Evolutionary conservation across 331 rosid species (phyloP).

Genomic region (Acacia concinna): DNA sequence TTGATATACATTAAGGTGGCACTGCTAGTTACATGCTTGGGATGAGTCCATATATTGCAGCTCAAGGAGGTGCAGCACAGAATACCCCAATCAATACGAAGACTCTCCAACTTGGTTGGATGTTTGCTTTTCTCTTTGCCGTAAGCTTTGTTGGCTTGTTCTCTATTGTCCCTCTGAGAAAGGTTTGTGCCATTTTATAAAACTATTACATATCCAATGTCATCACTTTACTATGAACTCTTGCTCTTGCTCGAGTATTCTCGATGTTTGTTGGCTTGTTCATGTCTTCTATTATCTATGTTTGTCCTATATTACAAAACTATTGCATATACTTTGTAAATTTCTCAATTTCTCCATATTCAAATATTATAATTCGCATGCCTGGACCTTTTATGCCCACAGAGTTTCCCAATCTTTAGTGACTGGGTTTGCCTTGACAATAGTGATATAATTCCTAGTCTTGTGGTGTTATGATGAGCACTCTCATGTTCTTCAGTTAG

Average conservation of each 20-base stretch:
- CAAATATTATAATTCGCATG: no score
- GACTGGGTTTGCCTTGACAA: slow-evolving; percentile 58
- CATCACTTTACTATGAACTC: no score
- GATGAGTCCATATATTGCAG: slow-evolving; percentile 68
- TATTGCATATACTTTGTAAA: no score
- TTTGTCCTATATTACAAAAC: no score
- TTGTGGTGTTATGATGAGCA: slow-evolving; percentile 82
- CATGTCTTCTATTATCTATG: no score
- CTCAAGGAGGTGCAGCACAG: slow-evolving; percentile 52
- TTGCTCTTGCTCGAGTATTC: no score
- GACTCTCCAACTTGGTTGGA: slow-evolving; percentile 61
- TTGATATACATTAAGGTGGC: slow-evolving; percentile 49
- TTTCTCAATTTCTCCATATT: no score
- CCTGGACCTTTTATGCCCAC: no score
- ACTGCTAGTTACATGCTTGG: slow-evolving; percentile 71
- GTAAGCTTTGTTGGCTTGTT: slow-evolving; percentile 80
- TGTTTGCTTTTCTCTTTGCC: slow-evolving; percentile 64
- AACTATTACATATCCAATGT: no score
- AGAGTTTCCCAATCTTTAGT: no score
- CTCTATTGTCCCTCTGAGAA: slow-evolving; percentile 70
- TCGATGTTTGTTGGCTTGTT: no score
- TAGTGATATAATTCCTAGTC: slow-evolving; percentile 70
- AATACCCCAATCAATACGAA: slow-evolving; percentile 57
- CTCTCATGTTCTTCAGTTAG: slow-evolving; percentile 66
- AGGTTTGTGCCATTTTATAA: slow-evolving; percentile 38